Evolutionary conservation across 2,329 filamentous ascomycete genomes (phyloP).

Genomic region (Talaromyces verruculosus): DNA sequence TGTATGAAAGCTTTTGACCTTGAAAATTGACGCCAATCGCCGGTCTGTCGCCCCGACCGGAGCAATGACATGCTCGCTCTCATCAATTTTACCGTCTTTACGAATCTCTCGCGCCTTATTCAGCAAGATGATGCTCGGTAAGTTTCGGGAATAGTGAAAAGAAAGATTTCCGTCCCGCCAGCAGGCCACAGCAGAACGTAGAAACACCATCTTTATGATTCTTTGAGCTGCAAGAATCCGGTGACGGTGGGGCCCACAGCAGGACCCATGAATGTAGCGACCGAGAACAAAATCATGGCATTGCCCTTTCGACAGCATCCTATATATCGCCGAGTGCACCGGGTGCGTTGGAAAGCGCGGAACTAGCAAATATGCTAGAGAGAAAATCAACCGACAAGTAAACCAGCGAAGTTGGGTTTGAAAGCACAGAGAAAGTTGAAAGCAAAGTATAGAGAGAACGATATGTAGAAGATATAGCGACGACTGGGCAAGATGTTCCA

Average conservation of each 20-base stretch:
- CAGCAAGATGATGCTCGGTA: not conserved
- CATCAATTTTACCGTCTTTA: not conserved
- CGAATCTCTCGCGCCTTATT: not conserved
- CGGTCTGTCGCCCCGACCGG: not conserved
- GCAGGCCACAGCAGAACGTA: not conserved
- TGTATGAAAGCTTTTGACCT: not conserved
- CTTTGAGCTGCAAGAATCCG: not conserved
- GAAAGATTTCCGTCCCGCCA: not conserved
- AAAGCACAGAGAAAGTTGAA: not conserved
- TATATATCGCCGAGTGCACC: not conserved
- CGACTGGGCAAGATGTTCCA: not conserved
- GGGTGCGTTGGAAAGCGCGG: not conserved
- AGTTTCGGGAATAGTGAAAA: not conserved
- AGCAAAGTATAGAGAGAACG: not conserved
- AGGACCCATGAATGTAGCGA: not conserved
- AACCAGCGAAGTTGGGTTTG: not conserved
- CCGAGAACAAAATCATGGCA: not conserved
- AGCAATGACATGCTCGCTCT: not conserved
- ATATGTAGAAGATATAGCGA: not conserved
- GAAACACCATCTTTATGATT: not conserved
- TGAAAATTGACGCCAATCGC: not conserved
- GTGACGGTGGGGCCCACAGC: not conserved
- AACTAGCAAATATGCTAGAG: not conserved
- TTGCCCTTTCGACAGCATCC: not conserved
- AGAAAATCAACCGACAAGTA: not conserved